Conservation (phyloP, 495 filamentous ascomycete genomes). For the Hyaloscypha finlandica region DNA sequence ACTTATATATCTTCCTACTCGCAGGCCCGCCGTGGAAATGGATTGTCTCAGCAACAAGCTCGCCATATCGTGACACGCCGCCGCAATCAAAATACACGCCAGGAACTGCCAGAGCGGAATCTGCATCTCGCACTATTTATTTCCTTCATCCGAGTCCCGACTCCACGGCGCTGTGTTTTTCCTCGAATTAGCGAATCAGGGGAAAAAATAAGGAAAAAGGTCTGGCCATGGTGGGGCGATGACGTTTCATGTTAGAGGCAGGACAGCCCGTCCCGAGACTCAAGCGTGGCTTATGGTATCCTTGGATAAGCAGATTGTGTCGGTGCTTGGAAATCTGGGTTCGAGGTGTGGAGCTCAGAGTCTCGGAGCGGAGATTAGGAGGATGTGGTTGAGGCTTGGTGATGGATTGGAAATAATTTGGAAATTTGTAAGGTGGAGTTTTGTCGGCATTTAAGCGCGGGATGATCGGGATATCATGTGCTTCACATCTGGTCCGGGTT, state of each 20-base stretch:
- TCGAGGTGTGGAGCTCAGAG: no score
- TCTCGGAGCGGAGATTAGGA: no score
- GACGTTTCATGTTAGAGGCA: background rate
- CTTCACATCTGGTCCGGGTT: no score
- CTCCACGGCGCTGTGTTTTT: background rate
- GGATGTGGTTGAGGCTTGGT: no score
- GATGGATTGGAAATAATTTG: no score
- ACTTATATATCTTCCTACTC: constrained; percentile 10
- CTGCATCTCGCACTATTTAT: constrained; percentile 10
- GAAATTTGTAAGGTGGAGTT: no score
- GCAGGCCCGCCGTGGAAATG: background rate
- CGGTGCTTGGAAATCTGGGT: no score
- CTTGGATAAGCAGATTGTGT: background rate
- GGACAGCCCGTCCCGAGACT: no score
- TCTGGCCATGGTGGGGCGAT: background rate
- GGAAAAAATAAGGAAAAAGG: background rate
- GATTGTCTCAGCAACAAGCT: background rate
- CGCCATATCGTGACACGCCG: constrained; percentile 25
- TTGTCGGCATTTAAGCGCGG: no score
- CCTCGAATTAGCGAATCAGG: background rate
- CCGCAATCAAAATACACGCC: constrained; percentile 8
- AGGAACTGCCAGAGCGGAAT: constrained; percentile 22
- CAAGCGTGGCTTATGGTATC: background rate
- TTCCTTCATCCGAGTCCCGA: background rate
- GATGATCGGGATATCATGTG: no score